Evolutionary conservation across 2,329 filamentous ascomycete genomes (phyloP).

Genomic region (Zasmidium cellare): DNA sequence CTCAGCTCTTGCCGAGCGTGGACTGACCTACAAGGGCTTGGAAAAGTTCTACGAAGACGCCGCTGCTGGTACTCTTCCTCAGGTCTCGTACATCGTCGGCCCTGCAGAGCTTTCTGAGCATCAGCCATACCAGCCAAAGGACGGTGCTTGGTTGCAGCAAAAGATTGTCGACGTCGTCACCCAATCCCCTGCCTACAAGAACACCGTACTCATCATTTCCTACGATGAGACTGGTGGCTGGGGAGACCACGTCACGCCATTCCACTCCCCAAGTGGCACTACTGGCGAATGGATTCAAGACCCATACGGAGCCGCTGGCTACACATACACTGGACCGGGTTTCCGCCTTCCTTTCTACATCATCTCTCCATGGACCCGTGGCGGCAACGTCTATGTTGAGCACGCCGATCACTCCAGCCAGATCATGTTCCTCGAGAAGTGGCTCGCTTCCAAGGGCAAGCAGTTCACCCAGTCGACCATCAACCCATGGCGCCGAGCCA

Average conservation of each 20-base stretch:
- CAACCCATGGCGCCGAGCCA: slow-evolving; percentile 47
- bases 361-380: slow-evolving; percentile 57
- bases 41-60: slow-evolving; percentile 53
- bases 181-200: slow-evolving; percentile 50
- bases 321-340: slow-evolving; percentile 47
- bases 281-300: slow-evolving; percentile 58
- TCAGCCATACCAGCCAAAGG: slow-evolving; percentile 53
- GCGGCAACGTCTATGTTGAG: slow-evolving; percentile 56
- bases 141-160: slow-evolving; percentile 58
- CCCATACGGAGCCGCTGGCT: slow-evolving; percentile 42
- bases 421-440: slow-evolving; percentile 55
- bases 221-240: slow-evolving; percentile 57
- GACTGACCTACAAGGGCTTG: slow-evolving; percentile 50
- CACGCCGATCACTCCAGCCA: slow-evolving; percentile 58
- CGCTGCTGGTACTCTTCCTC: slow-evolving; percentile 52
- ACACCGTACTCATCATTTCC: slow-evolving; percentile 52
- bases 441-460: slow-evolving; percentile 48
- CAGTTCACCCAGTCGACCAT: slow-evolving; percentile 46
- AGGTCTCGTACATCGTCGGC: slow-evolving; percentile 53
- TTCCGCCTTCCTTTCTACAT: slow-evolving; percentile 58
- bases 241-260: slow-evolving; percentile 56
- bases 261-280: slow-evolving; percentile 51
- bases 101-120: slow-evolving; percentile 56
- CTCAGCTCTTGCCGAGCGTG: slow-evolving; percentile 45
- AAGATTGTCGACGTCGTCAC: slow-evolving; percentile 54